These are phyloP conservation scores for Rhizophagus sp. DNA, from an alignment of 192 early-diverging fungal genomes.

Conservation along the genomic window DNA sequence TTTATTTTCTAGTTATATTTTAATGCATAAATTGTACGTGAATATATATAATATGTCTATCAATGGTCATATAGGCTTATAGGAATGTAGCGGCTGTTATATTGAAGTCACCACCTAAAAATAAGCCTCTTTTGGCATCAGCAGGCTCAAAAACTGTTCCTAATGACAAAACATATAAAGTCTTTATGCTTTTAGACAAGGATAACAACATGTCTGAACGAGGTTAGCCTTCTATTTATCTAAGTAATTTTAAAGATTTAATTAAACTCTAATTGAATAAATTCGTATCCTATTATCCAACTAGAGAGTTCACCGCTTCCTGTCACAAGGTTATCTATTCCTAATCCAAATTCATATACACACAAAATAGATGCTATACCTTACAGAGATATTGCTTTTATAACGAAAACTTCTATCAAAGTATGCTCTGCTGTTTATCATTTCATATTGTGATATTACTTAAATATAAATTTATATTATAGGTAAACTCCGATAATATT, in stretches of 20 bases:
- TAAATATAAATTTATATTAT: too few species aligned
- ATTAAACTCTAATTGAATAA: neutral
- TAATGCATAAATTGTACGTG: neutral
- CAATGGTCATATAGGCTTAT: slow-evolving; percentile 48
- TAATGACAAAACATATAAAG: neutral
- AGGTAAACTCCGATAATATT: neutral
- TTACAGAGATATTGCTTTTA: slow-evolving; percentile 55
- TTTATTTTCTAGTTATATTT: neutral
- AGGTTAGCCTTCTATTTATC: slow-evolving; percentile 7
- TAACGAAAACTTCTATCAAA: slow-evolving; percentile 58
- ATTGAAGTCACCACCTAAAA: slow-evolving; percentile 37
- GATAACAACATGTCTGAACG: neutral
- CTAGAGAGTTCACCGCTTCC: slow-evolving; percentile 50
- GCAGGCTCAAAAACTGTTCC: too few species aligned
- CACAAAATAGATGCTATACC: slow-evolving; percentile 45
- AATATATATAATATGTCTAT: neutral
- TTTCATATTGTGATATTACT: too few species aligned
- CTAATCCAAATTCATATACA: slow-evolving; percentile 34
- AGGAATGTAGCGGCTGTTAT: slow-evolving; percentile 68
- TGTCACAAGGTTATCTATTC: slow-evolving; percentile 49
- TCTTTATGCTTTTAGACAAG: neutral
- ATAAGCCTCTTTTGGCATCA: neutral
- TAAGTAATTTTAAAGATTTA: neutral
- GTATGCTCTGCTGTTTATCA: slow-evolving; percentile 21
- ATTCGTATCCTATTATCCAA: neutral